These are phyloP conservation scores for Suhomyces prunicola DNA, from an alignment of 805 yeast species.

Conservation along the genomic window DNA sequence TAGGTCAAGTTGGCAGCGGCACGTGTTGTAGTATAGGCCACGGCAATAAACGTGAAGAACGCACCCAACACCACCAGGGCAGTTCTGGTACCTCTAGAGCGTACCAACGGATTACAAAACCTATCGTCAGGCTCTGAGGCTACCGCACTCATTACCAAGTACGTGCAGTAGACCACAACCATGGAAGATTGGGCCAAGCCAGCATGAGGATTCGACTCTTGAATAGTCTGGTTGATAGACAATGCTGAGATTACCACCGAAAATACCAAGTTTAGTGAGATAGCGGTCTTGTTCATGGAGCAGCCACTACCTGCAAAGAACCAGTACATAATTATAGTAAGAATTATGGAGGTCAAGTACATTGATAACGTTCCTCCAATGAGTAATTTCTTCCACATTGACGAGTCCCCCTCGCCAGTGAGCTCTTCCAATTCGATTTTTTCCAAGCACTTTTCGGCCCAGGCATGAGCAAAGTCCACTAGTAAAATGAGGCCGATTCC, in stretches of 20 bases:
- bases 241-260: slow-evolving; percentile 61
- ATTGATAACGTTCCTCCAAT: slow-evolving; percentile 84
- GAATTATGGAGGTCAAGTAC: slow-evolving; percentile 70
- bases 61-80: slow-evolving; percentile 88
- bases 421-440: slow-evolving; percentile 77
- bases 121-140: slow-evolving; percentile 95
- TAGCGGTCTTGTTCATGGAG: slow-evolving; percentile 84
- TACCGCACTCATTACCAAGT: slow-evolving; percentile 86
- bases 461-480: slow-evolving; percentile 96
- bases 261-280: slow-evolving; percentile 68
- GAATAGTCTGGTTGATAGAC: slow-evolving; percentile 79
- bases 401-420: slow-evolving; percentile 48
- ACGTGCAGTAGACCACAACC: slow-evolving; percentile 92
- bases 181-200: slow-evolving; percentile 96
- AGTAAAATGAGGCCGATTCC: slow-evolving; percentile 85
- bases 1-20: slow-evolving; percentile 73
- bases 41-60: slow-evolving; percentile 87
- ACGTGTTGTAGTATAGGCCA: slow-evolving; percentile 94
- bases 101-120: slow-evolving; percentile 84
- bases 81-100: slow-evolving; percentile 88
- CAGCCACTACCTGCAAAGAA: slow-evolving; percentile 83
- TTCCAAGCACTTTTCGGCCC: slow-evolving; percentile 95
- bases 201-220: slow-evolving; percentile 90
- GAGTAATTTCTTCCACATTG: slow-evolving; percentile 75
- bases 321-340: slow-evolving; percentile 77